Evolutionary conservation across 225 moss, liverwort and hornwort species (phyloP), one percentile per base, ranked within the genome.

Genomic region (Rhytidiadelphus loreus): DNA sequence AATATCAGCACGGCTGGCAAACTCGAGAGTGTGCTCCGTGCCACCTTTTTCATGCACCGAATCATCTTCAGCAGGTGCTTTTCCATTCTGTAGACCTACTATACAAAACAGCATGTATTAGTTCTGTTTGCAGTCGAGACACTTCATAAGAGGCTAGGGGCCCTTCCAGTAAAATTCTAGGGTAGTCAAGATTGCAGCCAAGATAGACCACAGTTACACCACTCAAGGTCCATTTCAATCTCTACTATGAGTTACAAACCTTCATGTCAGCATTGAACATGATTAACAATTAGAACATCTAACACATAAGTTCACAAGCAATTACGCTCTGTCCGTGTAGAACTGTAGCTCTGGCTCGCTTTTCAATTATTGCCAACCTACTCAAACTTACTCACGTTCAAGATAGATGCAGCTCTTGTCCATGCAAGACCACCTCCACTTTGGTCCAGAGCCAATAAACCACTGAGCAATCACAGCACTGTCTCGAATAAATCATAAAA

Each of bases 1-100:
- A 77, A 97, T 95, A 83, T 97, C 97, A 85, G 97, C 93, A 92
- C 94, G 94, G 76, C 96, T 95, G 26, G 92, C 93, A 90, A 97
- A 97, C 52, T 93, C 82, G 58, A 93, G 90, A 64, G 94, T 95
- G 53, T 82, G 87, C 86, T 97, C 95, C 65, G 88, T 80, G 56
- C 97, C 95, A 89, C 97, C 97, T 92, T 93, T 95, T 77, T 93
- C 92, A 85, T 95, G 88, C 59, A 97, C 91, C 26, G 85, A 76
- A 83, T 87, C 81, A 75, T 95, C 94, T 83, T 18, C 85, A 76
- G 82, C 77, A 89, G 23, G n/a, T 63, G 32, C 43, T 77, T 76
- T 57, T 83, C 84, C 90, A 63, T 72, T 91, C 62, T 90, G 82
- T 28, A 82, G 52, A 85, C 66, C 91, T 93, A 88, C 52, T 57